A percentile compares a stretch with the other conserved stretches of the same genome.
phyloP scores from a whole-genome alignment of 176 grass and related monocot genomes.

The Puccinellia tenuiflora region DNA sequence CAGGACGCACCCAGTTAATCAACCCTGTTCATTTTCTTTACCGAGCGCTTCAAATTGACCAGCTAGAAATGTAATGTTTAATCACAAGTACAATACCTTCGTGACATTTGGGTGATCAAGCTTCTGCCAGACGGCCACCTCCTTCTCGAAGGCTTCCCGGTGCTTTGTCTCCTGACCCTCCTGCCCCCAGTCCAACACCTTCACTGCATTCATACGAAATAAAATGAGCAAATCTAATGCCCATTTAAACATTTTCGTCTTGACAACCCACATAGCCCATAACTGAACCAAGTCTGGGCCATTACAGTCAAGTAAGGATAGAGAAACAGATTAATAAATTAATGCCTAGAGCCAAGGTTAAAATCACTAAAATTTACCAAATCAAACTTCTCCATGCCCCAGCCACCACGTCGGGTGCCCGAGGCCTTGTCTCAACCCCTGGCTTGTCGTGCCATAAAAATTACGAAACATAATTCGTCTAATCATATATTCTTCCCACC shows the following conservation, averaged over 20 bases:
- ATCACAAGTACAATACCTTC: slow-evolving; percentile 32
- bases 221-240: neutral
- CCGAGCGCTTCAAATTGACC: neutral
- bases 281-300: neutral
- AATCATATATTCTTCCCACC: neutral
- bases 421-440: too few relatives aligned
- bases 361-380: neutral
- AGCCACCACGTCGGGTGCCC: too few relatives aligned
- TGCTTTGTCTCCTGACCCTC: slow-evolving; percentile 51
- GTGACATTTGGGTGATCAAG: slow-evolving; percentile 85
- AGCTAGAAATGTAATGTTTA: neutral
- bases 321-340: neutral
- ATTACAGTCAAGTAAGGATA: neutral
- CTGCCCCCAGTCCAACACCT: slow-evolving; percentile 70
- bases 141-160: slow-evolving; percentile 72
- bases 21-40: neutral
- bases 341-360: neutral
- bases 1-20: neutral
- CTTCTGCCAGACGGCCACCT: slow-evolving; percentile 80
- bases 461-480: neutral
- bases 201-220: slow-evolving; percentile 53
- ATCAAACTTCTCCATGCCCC: too few relatives aligned
- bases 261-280: neutral
- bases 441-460: neutral
- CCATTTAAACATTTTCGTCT: neutral